phyloP scores from a whole-genome alignment of 306 rosid species.

The Corylus americana region DNA sequence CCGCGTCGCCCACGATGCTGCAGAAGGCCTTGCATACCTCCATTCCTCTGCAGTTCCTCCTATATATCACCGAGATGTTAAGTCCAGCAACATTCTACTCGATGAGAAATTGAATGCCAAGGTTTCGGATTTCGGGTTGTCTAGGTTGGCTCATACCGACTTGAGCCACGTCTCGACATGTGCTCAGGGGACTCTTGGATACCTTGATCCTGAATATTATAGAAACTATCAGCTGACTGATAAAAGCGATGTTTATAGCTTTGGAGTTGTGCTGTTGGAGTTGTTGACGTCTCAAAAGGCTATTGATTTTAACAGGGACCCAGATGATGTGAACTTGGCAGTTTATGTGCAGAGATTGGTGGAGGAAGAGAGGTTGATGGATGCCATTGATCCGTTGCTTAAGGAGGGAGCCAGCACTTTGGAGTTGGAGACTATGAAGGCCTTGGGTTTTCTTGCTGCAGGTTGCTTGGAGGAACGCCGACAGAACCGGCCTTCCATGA shows the following conservation, averaged over 20 bases:
- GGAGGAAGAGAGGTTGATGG: conserved; percentile 56
- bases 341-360: conserved; percentile 62
- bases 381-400: conserved; percentile 59
- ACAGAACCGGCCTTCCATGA: conserved; percentile 88
- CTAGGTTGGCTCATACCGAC: conserved; percentile 72
- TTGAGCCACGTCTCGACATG: conserved; percentile 78
- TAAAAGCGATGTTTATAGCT: conserved; percentile 77
- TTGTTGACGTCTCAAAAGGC: conserved; percentile 70
- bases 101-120: conserved; percentile 58
- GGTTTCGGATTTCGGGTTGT: conserved; percentile 75
- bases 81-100: conserved; percentile 70
- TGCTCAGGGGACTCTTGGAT: conserved; percentile 83
- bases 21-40: conserved; percentile 68
- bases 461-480: conserved; percentile 80
- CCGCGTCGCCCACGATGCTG: conserved; percentile 57
- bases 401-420: conserved; percentile 49
- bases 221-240: conserved; percentile 69
- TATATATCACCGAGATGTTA: conserved; percentile 81
- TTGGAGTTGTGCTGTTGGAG: conserved; percentile 69
- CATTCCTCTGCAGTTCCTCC: conserved; percentile 79
- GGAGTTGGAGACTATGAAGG: conserved; percentile 76
- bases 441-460: conserved; percentile 66
- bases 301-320: conserved; percentile 60
- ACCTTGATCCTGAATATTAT: conserved; percentile 73
- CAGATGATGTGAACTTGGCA: conserved; percentile 81